A percentile compares a stretch with the other conserved stretches of the same genome.
Conservation (phyloP, 169 alveolate species). For the Perkinsus marinus region DNA sequence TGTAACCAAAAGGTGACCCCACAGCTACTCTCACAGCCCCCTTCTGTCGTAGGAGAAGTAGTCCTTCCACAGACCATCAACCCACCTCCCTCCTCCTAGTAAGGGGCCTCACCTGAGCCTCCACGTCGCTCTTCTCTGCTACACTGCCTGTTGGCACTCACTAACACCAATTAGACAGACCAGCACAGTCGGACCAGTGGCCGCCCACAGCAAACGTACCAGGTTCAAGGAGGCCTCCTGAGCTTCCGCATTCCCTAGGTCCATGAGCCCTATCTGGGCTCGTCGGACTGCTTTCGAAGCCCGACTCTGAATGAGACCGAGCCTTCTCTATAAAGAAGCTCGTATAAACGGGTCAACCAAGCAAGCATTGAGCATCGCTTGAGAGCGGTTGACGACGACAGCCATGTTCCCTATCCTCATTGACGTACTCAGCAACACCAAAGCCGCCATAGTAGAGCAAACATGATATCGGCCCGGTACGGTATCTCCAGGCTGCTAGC, state of each 20-base stretch:
- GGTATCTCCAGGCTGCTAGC: background rate
- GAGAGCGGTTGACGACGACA: too few relatives aligned
- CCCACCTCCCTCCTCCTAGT: background rate
- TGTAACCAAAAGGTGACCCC: background rate
- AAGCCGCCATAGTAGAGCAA: constrained; percentile 21
- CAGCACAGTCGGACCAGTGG: background rate
- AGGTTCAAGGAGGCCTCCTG: background rate
- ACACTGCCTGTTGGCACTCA: background rate
- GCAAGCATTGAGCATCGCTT: too few relatives aligned
- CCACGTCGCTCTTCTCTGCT: background rate
- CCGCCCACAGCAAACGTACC: background rate
- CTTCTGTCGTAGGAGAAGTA: background rate
- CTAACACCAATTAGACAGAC: background rate
- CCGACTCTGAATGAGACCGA: background rate
- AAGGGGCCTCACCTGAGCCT: background rate
- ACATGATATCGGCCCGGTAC: constrained; percentile 14
- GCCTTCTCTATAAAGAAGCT: too few relatives aligned
- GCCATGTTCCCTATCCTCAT: background rate
- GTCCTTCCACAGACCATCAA: background rate
- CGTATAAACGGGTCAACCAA: too few relatives aligned
- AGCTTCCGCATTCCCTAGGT: background rate
- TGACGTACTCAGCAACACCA: background rate
- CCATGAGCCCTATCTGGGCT: background rate
- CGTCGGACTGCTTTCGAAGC: background rate
- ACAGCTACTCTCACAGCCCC: background rate